Evolutionary conservation across 805 yeast species (phyloP).

Genomic region (Teunomyces barrocoloradensis): DNA sequence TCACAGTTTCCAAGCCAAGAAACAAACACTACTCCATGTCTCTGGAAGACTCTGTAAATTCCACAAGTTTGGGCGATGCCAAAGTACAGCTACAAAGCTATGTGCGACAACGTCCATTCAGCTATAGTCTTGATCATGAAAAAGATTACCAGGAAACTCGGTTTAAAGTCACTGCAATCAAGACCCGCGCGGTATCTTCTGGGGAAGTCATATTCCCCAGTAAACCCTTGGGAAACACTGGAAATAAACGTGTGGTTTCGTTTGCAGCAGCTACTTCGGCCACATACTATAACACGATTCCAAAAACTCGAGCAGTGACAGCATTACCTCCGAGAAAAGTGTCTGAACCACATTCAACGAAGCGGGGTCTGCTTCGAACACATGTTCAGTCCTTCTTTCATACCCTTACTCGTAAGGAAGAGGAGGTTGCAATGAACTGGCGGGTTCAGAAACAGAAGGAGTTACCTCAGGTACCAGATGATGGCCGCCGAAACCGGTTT

Average conservation of each 20-base stretch:
- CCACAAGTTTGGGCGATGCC: neutral
- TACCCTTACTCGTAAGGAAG: constrained; percentile 1
- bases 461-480: neutral
- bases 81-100: neutral
- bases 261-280: neutral
- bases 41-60: neutral
- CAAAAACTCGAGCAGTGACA: neutral
- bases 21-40: neutral
- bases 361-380: neutral
- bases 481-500: constrained; percentile 2
- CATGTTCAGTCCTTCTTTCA: neutral
- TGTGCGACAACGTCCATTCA: constrained; percentile 27
- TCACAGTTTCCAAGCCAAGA: neutral
- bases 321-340: neutral
- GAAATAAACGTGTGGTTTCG: neutral
- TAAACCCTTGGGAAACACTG: neutral
- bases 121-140: constrained; percentile 24
- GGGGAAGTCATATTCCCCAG: neutral
- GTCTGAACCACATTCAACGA: neutral
- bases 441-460: neutral
- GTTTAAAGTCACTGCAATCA: constrained; percentile 1
- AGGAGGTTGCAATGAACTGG: neutral
- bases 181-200: neutral
- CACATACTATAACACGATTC: neutral
- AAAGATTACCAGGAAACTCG: constrained; percentile 18